Percentiles rank a stretch among this genome's conserved stretches.
phyloP scores from a whole-genome alignment of 2,329 filamentous ascomycete genomes.

The Alternaria novae-zelandiae region DNA sequence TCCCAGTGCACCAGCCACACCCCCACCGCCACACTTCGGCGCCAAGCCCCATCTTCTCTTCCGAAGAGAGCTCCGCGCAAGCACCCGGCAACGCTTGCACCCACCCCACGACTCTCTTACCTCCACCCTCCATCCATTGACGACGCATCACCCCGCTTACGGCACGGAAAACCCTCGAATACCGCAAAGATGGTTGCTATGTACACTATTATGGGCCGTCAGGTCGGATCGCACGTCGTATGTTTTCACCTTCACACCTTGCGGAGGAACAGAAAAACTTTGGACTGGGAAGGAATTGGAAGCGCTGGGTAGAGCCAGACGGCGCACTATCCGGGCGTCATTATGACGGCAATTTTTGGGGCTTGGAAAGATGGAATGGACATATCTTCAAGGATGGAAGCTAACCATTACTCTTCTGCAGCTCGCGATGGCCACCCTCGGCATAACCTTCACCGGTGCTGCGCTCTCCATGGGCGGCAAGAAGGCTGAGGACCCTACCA shows the following conservation, averaged over 20 bases:
- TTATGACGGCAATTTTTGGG: too few relatives aligned
- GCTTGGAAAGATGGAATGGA: too few relatives aligned
- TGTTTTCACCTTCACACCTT: too few relatives aligned
- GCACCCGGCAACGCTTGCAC: conserved; percentile 8
- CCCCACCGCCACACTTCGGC: too few relatives aligned
- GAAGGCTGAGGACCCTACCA: conserved; percentile 50
- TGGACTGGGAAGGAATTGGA: too few relatives aligned
- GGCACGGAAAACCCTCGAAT: conserved; percentile 20
- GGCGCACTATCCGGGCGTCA: too few relatives aligned
- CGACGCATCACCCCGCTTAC: conserved; percentile 25
- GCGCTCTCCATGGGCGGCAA: conserved; percentile 46
- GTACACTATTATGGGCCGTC: conserved; percentile 59
- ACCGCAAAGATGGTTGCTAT: conserved; percentile 58
- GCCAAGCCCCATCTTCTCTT: conserved; percentile 23
- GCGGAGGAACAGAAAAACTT: too few relatives aligned
- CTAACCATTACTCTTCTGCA: conserved; percentile 33
- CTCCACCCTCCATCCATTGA: conserved; percentile 40
- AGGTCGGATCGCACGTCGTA: conserved; percentile 63
- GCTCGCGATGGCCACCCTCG: conserved; percentile 65
- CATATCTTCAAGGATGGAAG: too few relatives aligned
- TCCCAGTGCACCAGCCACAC: background rate
- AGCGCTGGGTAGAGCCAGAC: too few relatives aligned
- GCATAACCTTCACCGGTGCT: conserved; percentile 44
- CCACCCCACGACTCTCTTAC: conserved; percentile 8
- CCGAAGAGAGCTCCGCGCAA: conserved; percentile 32